These are phyloP conservation scores for Penicillium brevicompactum DNA, from an alignment of 2,329 filamentous ascomycete genomes.

Conservation along the genomic window DNA sequence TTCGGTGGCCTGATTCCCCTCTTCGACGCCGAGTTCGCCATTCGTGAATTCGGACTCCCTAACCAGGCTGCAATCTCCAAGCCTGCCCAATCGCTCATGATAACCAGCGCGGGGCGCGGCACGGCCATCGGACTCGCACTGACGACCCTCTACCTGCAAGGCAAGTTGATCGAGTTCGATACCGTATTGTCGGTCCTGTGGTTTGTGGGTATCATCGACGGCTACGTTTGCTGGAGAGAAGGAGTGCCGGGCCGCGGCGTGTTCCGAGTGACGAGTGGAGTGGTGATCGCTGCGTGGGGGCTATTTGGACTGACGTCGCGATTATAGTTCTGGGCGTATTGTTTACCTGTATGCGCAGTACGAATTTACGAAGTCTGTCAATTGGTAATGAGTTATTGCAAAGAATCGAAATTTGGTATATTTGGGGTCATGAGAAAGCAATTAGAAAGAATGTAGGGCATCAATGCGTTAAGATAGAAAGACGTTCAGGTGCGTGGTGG, in stretches of 20 bases:
- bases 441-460: not conserved
- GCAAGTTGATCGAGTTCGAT: not conserved
- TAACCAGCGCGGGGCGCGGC: conserved; percentile 18
- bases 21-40: conserved; percentile 34
- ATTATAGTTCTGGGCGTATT: not conserved
- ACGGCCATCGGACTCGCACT: conserved; percentile 16
- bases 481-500: not conserved
- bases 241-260: not conserved
- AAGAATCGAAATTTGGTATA: not conserved
- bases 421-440: not conserved
- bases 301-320: not conserved
- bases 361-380: no score
- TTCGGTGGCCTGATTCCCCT: conserved; percentile 39
- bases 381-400: not conserved
- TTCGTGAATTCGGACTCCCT: conserved; percentile 38
- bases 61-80: conserved; percentile 32
- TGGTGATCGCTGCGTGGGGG: not conserved
- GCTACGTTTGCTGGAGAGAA: not conserved
- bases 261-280: not conserved
- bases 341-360: no score
- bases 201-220: not conserved
- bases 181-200: not conserved
- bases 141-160: not conserved
- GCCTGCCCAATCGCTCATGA: conserved; percentile 34
- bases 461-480: not conserved